Evolutionary conservation across 2,329 filamentous ascomycete genomes (phyloP).

Genomic region (Rhinocladiella similis): DNA sequence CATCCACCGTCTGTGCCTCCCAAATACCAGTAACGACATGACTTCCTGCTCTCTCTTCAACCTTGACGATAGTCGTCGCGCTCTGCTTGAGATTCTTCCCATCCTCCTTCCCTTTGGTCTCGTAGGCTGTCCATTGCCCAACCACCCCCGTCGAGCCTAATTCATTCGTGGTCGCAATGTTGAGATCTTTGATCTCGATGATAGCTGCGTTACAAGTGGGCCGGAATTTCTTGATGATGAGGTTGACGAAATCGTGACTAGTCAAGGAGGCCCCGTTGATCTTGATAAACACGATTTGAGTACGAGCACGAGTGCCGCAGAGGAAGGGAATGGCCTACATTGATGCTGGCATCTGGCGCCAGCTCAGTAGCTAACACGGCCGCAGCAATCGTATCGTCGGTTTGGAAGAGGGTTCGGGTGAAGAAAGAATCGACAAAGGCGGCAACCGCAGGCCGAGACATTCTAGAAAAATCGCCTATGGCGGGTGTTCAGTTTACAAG

Average conservation of each 20-base stretch:
- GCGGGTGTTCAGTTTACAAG: too few species aligned
- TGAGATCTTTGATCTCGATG: slow-evolving; percentile 12
- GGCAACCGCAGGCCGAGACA: slow-evolving; percentile 9
- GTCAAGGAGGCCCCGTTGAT: slow-evolving; percentile 6
- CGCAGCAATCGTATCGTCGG: slow-evolving; percentile 3
- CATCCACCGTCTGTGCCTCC: slow-evolving; percentile 14
- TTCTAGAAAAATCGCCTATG: too few species aligned
- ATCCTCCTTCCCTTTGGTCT: slow-evolving; percentile 8
- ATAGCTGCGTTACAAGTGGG: slow-evolving; percentile 4
- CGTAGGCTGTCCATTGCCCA: slow-evolving; percentile 12
- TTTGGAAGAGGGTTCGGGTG: slow-evolving; percentile 6
- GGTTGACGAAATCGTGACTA: slow-evolving; percentile 1
- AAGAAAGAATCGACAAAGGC: slow-evolving; percentile 13
- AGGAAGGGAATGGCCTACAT: background rate
- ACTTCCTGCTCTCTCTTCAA: slow-evolving; percentile 7
- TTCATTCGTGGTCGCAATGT: slow-evolving; percentile 10
- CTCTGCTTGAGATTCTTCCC: slow-evolving; percentile 13
- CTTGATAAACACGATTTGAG: too few species aligned
- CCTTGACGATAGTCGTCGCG: slow-evolving; percentile 11
- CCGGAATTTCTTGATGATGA: slow-evolving; percentile 8
- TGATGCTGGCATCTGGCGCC: slow-evolving; percentile 7
- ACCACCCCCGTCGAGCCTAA: slow-evolving; percentile 9
- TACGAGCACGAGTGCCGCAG: too few species aligned
- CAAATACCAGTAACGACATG: slow-evolving; percentile 5
- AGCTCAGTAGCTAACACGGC: slow-evolving; percentile 9